These are phyloP conservation scores for Podaxis rugospora DNA, from an alignment of 768 basidiomycete species.

Conservation along the genomic window DNA sequence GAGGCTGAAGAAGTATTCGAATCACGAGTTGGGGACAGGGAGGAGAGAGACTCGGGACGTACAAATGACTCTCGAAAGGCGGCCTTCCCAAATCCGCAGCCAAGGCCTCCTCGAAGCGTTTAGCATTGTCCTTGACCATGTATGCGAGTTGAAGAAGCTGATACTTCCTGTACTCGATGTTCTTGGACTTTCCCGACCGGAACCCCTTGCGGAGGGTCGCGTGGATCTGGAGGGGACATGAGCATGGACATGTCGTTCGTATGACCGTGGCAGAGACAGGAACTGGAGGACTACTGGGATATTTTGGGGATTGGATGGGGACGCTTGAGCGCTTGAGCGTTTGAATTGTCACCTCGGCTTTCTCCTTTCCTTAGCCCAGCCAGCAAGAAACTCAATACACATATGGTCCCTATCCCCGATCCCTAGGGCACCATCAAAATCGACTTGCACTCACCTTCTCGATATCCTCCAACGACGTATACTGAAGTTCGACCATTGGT, in stretches of 20 bases:
- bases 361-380: background rate
- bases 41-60: conserved; percentile 5
- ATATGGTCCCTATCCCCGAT: background rate
- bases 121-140: conserved; percentile 66
- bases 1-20: conserved; percentile 35
- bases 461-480: conserved; percentile 53
- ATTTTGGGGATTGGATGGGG: no score
- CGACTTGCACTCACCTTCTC: conserved; percentile 30
- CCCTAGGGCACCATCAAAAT: no score
- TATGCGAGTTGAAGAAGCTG: conserved; percentile 76
- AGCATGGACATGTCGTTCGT: background rate
- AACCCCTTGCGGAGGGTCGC: conserved; percentile 54
- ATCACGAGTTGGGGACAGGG: background rate
- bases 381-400: background rate
- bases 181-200: conserved; percentile 56
- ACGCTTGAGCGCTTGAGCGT: no score
- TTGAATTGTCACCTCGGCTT: no score
- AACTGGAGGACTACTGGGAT: background rate
- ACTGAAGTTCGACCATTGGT: conserved; percentile 29
- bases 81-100: conserved; percentile 62
- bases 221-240: conserved; percentile 41
- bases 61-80: conserved; percentile 51
- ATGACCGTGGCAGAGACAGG: background rate
- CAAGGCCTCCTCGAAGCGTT: conserved; percentile 56
- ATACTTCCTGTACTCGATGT: conserved; percentile 66